Evolutionary conservation across 768 basidiomycete species (phyloP), one percentile per base, ranked within the genome.

Genomic region (Tulasnella sp.): DNA sequence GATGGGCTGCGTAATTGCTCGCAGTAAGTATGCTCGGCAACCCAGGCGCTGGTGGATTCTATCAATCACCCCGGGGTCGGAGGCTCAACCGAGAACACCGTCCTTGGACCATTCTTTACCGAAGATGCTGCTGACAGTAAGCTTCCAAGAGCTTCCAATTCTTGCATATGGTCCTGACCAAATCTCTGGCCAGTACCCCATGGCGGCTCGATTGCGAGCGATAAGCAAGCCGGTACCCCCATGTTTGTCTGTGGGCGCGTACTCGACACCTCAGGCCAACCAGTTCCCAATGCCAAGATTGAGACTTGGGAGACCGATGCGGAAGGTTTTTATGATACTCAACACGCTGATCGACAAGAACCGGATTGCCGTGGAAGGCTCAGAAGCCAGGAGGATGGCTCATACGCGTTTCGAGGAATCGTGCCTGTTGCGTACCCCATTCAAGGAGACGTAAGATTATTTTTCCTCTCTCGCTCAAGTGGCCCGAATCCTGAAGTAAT

Each of bases 271-370:
- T 83, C 87, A 40, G 92, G 93, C 29, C 83, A 85, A 25, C 89
- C 90, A 2, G 86, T 95, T 72, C 82, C 89, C 6, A 85, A 85
- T 72, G 92, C 91, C 0, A 79, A 86, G 67, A 91, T 94, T 77
- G 91, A 93, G 74, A 93, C 92, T n/a, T 93, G 91, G 92, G 91
- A 93, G 82, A 89, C 92, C 11, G 93, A 94, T 79, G 85, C 85
- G 0, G 72, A 79, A 52, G 77, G 77, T 52, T 40, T 68, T 74
- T 87, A 86, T 77, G 85, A 86, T 40, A 84, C 83, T 0, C 84
- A 93, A 84, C 91, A 93, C 79, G 78, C 83, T 14, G 80, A 85
- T 40, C 86, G 91, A 38, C 82, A 83, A 0, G 84, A 82, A 49
- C 90, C 92, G 2, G 93, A 94, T 78, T 94, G 91, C 81, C 85